Base-by-base conservation (phyloP, 1,284 basidiomycete species). In the Rhodotorula sp. region DNA sequence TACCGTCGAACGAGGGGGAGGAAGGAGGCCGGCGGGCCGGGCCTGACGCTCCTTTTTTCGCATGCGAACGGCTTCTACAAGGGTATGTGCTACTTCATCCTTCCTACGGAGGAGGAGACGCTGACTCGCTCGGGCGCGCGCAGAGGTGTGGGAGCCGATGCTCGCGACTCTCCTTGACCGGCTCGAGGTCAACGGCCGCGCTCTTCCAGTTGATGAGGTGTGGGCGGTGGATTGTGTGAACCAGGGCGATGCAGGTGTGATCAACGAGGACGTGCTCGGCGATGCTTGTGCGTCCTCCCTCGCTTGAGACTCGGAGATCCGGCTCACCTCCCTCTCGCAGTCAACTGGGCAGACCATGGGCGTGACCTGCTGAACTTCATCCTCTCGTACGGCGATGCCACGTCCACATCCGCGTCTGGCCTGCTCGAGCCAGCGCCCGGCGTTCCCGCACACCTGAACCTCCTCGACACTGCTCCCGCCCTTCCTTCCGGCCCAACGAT, bases 21-120 rank as follows among this genome's bases (percentile, higher is more conserved):
- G 15, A n/a, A 13, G n/a, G 54, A 53, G 50, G 56, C 22, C 50
- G 48, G 10, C 21, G 48, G 37, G 34, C 55, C 48, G 21, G 73
- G 65, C 5, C n/a, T 90, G 51, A 92, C 90, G 0, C 82, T 94
- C 53, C 85, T 94, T 71, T 82, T 90, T 56, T 86, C 86, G 15
- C 91, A 93, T 78, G 91, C 90, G 2, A 93, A 90, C 80, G 91
- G 92, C 15, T 88, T 94, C 76, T 87, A 88, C 73, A 93, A 93
- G 81, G 86, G 91, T 88, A 68, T 72, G 86, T 77, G 7, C 50
- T n/a, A n/a, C 37, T 17, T 21, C 25, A 12, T 34, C 22, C 32
- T 19, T 48, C 22, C 10, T 6, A 6, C 6, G 19, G 0, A 27
- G 3, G 12, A 21, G 21, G n/a, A 41, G 56, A n/a, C n/a, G 54